Conservation (phyloP, 1,284 basidiomycete genomes). For the Trichosporon sp. region DNA sequence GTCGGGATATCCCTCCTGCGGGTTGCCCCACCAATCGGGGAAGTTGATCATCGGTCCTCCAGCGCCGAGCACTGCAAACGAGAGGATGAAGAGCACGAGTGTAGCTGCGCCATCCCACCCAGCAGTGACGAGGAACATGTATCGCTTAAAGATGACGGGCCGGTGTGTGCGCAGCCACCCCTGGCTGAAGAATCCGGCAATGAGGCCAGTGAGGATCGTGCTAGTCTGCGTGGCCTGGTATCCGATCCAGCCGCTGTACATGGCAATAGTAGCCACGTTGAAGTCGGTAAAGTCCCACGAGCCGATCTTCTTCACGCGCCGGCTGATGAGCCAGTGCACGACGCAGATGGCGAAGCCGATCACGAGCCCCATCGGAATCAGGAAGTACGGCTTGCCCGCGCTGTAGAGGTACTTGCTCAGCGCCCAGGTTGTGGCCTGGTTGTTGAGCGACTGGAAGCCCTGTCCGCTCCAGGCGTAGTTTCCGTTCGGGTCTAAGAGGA, state of each 20-base stretch:
- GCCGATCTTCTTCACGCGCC: slow-evolving; percentile 14
- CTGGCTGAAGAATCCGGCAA: slow-evolving; percentile 27
- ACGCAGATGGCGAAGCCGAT: slow-evolving; percentile 19
- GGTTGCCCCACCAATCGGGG: slow-evolving; percentile 30
- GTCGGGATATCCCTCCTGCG: slow-evolving; percentile 16
- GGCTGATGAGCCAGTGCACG: slow-evolving; percentile 12
- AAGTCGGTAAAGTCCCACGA: slow-evolving; percentile 9
- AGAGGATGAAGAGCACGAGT: slow-evolving; percentile 48
- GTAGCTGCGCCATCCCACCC: slow-evolving; percentile 47
- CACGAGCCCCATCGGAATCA: slow-evolving; percentile 18
- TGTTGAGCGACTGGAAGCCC: slow-evolving; percentile 16
- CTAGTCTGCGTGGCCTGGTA: slow-evolving; percentile 23
- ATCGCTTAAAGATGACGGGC: slow-evolving; percentile 21
- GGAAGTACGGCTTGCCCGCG: slow-evolving; percentile 6
- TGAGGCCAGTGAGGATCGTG: slow-evolving; percentile 18
- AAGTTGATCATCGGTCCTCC: slow-evolving; percentile 17
- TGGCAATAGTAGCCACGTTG: slow-evolving; percentile 19
- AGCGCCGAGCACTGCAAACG: slow-evolving; percentile 36
- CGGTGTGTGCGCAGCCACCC: slow-evolving; percentile 20
- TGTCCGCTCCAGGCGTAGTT: slow-evolving; percentile 17
- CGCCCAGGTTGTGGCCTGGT: slow-evolving; percentile 22
- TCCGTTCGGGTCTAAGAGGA: slow-evolving; percentile 20
- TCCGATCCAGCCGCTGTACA: slow-evolving; percentile 15
- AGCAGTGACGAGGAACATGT: slow-evolving; percentile 24
- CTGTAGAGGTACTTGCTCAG: slow-evolving; percentile 19